A percentile compares a stretch with the other conserved stretches of the same genome.
Conservation (phyloP, 192 early-diverging fungal species). For the Mortierella antarctica region DNA sequence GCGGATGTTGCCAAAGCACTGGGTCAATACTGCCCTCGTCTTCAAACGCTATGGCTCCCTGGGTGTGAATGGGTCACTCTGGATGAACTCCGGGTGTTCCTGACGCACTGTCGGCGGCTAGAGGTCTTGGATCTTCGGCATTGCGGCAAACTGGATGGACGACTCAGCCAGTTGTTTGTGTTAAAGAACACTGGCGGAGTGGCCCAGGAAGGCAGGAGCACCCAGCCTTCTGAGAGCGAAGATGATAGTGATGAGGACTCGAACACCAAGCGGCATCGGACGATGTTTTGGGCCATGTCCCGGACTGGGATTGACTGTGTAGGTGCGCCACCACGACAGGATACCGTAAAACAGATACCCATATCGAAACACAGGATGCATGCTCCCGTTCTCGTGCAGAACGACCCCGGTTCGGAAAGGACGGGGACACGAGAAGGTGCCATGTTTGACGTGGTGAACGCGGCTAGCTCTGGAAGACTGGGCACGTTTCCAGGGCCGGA, state of each 20-base stretch:
- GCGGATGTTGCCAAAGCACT: conserved; percentile 53
- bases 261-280: not conserved
- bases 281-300: not conserved
- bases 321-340: no score
- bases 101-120: conserved; percentile 36
- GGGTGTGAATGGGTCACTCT: conserved; percentile 60
- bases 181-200: not conserved
- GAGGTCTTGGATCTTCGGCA: conserved; percentile 53
- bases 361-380: no score
- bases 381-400: no score
- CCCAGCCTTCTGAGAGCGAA: not conserved
- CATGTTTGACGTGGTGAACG: conserved; percentile 17
- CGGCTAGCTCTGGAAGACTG: conserved; percentile 1
- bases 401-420: not conserved
- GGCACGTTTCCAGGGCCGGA: not conserved
- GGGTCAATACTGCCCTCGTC: conserved; percentile 45
- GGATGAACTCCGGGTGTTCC: conserved; percentile 48
- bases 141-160: conserved; percentile 51
- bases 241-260: not conserved
- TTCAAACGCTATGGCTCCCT: conserved; percentile 48
- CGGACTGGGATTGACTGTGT: no score
- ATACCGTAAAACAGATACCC: no score
- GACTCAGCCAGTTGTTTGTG: conserved; percentile 5
- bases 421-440: conserved; percentile 12
- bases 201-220: not conserved